phyloP scores from a whole-genome alignment of 805 yeast genomes.

The Spathaspora girioi region DNA sequence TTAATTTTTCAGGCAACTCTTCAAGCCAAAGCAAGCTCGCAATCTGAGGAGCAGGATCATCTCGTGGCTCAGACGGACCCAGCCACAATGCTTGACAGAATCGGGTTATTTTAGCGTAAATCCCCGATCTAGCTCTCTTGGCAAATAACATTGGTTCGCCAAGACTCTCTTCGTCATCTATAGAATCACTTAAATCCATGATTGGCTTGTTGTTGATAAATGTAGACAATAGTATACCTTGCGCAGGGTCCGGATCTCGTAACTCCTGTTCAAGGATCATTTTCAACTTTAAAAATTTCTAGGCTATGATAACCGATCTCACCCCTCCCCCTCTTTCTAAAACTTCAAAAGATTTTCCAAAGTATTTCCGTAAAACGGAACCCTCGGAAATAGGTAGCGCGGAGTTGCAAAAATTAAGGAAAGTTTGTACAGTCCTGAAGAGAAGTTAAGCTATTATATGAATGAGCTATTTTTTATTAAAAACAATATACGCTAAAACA shows the following conservation, averaged over 20 bases:
- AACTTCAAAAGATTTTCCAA: too few species aligned
- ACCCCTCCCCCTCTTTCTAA: background rate
- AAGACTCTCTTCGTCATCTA: background rate
- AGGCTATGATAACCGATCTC: background rate
- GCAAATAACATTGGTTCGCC: background rate
- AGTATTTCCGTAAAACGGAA: background rate
- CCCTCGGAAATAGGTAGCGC: background rate
- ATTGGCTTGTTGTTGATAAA: background rate
- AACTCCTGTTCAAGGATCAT: background rate
- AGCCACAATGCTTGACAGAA: slow-evolving; percentile 33
- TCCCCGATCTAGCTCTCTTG: background rate
- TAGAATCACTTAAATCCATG: background rate
- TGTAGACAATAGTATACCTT: background rate
- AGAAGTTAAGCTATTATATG: too few species aligned
- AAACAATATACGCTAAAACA: too few species aligned
- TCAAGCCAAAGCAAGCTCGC: slow-evolving; percentile 24
- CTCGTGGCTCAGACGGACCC: slow-evolving; percentile 52
- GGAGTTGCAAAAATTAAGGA: background rate
- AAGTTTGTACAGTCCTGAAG: too few species aligned
- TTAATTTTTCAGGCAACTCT: slow-evolving; percentile 38
- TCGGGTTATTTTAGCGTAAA: background rate
- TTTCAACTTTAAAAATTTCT: background rate
- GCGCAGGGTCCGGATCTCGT: background rate
- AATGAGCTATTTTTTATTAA: too few species aligned
- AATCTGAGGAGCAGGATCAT: slow-evolving; percentile 43